Base-by-base conservation (phyloP, 1,284 basidiomycete genomes). In the Gastroboletus turbinatus region DNA sequence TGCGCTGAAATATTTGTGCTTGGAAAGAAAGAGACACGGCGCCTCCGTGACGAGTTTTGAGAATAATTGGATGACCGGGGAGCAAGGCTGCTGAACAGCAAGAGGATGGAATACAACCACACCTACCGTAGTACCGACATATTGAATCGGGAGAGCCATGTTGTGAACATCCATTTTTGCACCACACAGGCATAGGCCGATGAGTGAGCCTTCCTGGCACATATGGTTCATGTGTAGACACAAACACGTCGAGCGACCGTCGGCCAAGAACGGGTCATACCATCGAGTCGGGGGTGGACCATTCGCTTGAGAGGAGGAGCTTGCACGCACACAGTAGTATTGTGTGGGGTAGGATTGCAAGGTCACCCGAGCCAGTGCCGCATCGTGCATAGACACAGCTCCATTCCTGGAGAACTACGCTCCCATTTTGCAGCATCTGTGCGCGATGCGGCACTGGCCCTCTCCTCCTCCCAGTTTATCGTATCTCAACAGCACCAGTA, bases 381-480 rank as follows among this genome's bases (percentile, higher is more conserved):
- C 21, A 38, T 23, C 5, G 50, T 4, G 35, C 35, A 38, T 10
- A 53, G 52, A 42, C 38, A 27, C 52, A 29, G 21, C 51, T 51
- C 38, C 52, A 42, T 16, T 53, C 2, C 52, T 43, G 52, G 25
- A 53, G 38, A 55, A 55, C 52, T 10, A 21, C 52, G 52, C 52
- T 44, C 52, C 52, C 38, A 55, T 16, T 50, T 54, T 48, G 39
- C 47, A 48, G 39, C 1, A 14, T 29, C 23, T 53, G 10, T 27
- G 30, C 30, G 7, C 30, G 39, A 43, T 40, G 29, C 14, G 19
- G 30, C 30, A 16, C 52, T 35, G 38, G 36, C 8, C 21, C 13
- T 13, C 3, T 13, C 23, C 4, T 9, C 23, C n/a, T 19, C 11
- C 23, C 2, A 25, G 4, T 21, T 16, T 11, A n/a, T 2, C 21